A percentile compares a stretch with the other conserved stretches of the same genome.
Conservation (phyloP, 371 early-diverging fungal genomes). For the Rhizopus stolonifer region DNA sequence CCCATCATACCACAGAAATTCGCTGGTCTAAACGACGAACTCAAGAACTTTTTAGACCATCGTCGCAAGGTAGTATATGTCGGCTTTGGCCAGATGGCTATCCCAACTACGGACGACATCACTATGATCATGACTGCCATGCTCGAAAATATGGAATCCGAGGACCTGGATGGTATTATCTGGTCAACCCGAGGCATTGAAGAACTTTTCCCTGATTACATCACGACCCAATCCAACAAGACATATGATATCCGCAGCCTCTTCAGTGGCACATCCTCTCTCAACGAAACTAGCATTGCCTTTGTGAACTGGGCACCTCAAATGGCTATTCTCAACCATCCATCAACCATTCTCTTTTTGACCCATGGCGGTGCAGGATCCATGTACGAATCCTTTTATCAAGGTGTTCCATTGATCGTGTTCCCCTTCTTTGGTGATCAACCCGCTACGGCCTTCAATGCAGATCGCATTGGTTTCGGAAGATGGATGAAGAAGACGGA, state of each 20-base stretch:
- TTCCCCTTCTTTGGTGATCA: conserved; percentile 49
- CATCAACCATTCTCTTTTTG: conserved; percentile 31
- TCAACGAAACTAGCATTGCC: neutral
- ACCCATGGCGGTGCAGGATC: conserved; percentile 43
- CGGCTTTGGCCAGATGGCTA: conserved; percentile 40
- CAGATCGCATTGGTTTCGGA: neutral
- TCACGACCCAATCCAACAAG: conserved; percentile 3
- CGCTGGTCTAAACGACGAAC: conserved; percentile 13
- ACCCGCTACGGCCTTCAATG: conserved; percentile 10
- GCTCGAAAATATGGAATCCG: conserved; percentile 19
- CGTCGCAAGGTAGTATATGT: conserved; percentile 31
- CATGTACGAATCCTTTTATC: conserved; percentile 31
- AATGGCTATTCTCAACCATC: conserved; percentile 35
- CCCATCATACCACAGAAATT: conserved; percentile 25
- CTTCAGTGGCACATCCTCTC: neutral
- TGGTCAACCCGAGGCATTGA: conserved; percentile 25
- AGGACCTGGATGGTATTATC: conserved; percentile 29
- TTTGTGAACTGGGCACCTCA: conserved; percentile 40
- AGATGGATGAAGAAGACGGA: neutral
- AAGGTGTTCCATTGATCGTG: conserved; percentile 30
- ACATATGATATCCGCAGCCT: conserved; percentile 1
- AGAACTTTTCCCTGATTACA: conserved; percentile 12
- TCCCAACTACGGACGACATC: conserved; percentile 12
- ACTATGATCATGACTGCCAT: conserved; percentile 20
- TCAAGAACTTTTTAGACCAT: conserved; percentile 17